Conservation (phyloP, 495 filamentous ascomycete species). For the Talaromyces thailandensis region DNA sequence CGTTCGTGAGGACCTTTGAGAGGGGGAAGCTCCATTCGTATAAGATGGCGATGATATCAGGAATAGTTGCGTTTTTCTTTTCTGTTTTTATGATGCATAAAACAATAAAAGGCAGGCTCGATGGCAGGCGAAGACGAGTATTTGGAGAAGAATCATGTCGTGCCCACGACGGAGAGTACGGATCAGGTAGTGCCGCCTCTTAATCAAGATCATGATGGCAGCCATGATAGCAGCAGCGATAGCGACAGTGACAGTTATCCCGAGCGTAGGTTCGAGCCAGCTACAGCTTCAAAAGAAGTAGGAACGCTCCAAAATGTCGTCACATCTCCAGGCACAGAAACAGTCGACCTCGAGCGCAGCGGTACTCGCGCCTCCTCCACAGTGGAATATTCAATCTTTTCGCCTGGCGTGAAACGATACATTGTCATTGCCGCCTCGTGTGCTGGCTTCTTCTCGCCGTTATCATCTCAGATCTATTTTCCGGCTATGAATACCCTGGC, state of each 20-base stretch:
- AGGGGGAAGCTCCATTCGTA: background rate
- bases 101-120: no score
- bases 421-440: constrained; percentile 12
- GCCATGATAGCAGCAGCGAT: background rate
- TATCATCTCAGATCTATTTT: constrained; percentile 37
- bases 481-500: constrained; percentile 29
- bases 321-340: background rate
- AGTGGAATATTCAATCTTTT: constrained; percentile 5
- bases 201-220: background rate
- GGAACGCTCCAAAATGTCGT: background rate
- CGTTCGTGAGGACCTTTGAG: background rate
- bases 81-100: background rate
- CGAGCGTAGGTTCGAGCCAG: background rate
- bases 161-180: background rate
- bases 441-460: constrained; percentile 26
- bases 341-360: constrained; percentile 1
- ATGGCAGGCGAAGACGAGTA: background rate
- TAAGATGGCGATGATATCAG: background rate
- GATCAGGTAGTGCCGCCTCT: background rate
- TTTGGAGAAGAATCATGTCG: background rate
- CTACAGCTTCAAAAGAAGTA: background rate
- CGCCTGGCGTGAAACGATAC: constrained; percentile 2
- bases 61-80: background rate
- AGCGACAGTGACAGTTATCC: background rate
- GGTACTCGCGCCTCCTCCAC: constrained; percentile 1